Conservation (phyloP, 2,329 filamentous ascomycete genomes). For the Cladorrhinum sp. region DNA sequence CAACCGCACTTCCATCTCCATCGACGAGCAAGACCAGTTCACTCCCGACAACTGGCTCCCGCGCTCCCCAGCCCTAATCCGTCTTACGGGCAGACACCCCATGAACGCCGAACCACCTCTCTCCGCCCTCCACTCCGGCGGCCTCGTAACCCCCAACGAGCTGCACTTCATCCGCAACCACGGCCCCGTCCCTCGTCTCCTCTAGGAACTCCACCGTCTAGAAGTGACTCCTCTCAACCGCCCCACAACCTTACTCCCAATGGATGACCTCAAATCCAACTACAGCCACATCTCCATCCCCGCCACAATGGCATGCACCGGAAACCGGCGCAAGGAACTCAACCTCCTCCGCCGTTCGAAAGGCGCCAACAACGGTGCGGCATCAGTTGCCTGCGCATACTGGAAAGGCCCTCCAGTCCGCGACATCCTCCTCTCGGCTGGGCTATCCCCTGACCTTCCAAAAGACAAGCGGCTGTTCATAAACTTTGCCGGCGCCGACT, state of each 20-base stretch:
- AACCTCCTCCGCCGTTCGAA: too few relatives aligned
- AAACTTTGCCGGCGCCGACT: too few relatives aligned
- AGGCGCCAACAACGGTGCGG: too few relatives aligned
- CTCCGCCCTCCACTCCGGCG: conserved; percentile 41
- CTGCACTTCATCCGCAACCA: conserved; percentile 54
- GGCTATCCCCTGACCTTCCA: too few relatives aligned
- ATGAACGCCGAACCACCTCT: conserved; percentile 49
- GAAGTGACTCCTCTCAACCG: conserved; percentile 39
- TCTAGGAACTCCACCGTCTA: conserved; percentile 49
- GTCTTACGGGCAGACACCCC: conserved; percentile 51
- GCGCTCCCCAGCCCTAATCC: conserved; percentile 43
- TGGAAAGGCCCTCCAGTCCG: too few relatives aligned
- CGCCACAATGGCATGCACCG: too few relatives aligned
- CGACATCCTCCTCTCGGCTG: too few relatives aligned
- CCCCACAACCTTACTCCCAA: conserved; percentile 36
- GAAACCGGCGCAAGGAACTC: too few relatives aligned
- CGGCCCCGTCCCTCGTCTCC: conserved; percentile 47
- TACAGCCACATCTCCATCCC: too few relatives aligned
- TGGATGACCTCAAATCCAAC: conserved; percentile 44
- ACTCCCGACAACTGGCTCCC: conserved; percentile 54
- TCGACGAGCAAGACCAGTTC: conserved; percentile 50
- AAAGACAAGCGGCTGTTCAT: too few relatives aligned
- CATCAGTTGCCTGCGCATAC: too few relatives aligned
- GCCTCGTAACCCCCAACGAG: conserved; percentile 47
- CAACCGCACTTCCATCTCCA: conserved; percentile 30